Evolutionary conservation across 305 asterid genomes (phyloP), one percentile per base, ranked within the genome.

Genomic region (Ajuga reptans): DNA sequence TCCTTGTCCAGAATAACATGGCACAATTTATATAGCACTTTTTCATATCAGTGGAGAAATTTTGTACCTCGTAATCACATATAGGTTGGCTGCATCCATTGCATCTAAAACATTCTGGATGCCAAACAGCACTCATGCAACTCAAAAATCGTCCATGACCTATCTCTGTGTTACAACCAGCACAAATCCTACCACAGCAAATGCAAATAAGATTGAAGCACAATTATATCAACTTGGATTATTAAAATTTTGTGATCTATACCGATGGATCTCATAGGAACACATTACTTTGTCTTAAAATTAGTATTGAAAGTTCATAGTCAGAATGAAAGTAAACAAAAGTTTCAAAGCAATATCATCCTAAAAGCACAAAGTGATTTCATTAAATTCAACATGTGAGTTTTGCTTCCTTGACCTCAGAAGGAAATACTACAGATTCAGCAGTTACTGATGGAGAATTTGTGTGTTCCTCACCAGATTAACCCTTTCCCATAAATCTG

Each of bases 111-210:
- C 85, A 81, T 64, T 72, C 85, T 3, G 85, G 85, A 50, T 81
- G 85, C 85, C 85, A 81, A 11, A 89, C 88, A 68, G 91, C 96
- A 79, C 88, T 89, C 92, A 94, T 86, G 84, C 99, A 94, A 83
- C 92, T 94, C 83, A 94, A 84, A 77, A 87, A 86, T 71, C 96
- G 82, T 75, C 99, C 96, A 75, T 87, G 91, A 17, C 95, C 97
- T 68, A 94, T 91, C 81, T 87, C 97, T 33, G 84, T 72, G 75
- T 85, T 87, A 78, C 99, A 94, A 66, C 97, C 97, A 77, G 96
- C 97, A 81, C 99, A 94, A 67, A 89, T 81, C 90, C 97, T 91
- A 81, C 72, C 34, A 74, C 47, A 59, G 7, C 21, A 66, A 34
- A 62, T 29, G 58, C 61, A 52, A 71, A 39, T 60, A 50, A 43